These are phyloP conservation scores for Rubia balearica DNA, from an alignment of 305 asterid species.

Conservation along the genomic window DNA sequence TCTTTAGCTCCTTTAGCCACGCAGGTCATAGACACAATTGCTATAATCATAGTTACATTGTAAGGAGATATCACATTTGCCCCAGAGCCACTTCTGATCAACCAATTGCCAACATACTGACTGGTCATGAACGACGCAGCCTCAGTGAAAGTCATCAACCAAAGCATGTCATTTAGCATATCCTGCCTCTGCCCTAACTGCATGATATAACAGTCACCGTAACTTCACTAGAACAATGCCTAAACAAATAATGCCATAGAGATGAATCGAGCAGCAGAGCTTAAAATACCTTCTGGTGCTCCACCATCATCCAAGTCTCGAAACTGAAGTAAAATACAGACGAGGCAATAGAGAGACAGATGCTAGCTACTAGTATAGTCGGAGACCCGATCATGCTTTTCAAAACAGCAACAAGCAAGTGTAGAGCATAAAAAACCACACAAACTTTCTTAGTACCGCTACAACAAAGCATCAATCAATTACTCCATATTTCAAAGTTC, in stretches of 20 bases:
- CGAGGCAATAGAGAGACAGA: constrained; percentile 65
- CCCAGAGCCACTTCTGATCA: constrained; percentile 38
- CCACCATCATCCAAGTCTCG: constrained; percentile 88
- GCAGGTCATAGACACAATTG: constrained; percentile 39
- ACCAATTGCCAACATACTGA: constrained; percentile 67
- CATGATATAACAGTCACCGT: constrained; percentile 12
- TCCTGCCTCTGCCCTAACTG: constrained; percentile 88
- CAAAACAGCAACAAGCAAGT: constrained; percentile 48
- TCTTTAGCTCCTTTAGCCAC: constrained; percentile 55
- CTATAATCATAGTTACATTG: constrained; percentile 41
- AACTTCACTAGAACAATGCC: constrained; percentile 10
- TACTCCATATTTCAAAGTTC: background rate
- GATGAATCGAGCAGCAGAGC: background rate
- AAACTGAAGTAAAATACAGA: constrained; percentile 61
- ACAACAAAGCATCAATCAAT: constrained; percentile 19
- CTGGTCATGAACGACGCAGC: constrained; percentile 60
- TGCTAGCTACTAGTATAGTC: constrained; percentile 47
- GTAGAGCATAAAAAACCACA: constrained; percentile 57
- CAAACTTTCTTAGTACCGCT: constrained; percentile 74
- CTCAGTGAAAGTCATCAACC: constrained; percentile 74
- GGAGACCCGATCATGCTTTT: constrained; percentile 44
- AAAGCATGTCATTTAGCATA: constrained; percentile 75
- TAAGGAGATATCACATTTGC: constrained; percentile 35
- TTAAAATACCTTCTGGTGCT: constrained; percentile 59
- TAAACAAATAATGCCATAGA: background rate